Evolutionary conservation across 208 protist genomes (phyloP).

Genomic region (Acanthamoeba castellanii): DNA sequence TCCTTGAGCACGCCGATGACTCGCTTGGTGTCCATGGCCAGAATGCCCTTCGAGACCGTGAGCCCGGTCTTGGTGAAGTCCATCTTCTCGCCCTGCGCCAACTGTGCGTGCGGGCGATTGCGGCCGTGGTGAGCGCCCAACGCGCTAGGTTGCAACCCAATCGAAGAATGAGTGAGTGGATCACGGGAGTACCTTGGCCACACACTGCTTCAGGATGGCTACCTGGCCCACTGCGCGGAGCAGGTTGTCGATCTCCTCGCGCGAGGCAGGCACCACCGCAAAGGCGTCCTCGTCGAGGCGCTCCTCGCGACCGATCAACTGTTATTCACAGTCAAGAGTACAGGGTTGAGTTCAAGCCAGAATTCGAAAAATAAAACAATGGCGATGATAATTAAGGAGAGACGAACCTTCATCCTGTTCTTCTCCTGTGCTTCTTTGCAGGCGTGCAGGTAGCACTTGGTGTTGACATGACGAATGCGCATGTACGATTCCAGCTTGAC

Average conservation of each 20-base stretch:
- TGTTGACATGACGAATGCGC: slow-evolving; percentile 37
- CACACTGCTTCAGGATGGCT: slow-evolving; percentile 39
- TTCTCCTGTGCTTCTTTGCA: not conserved
- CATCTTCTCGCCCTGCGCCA: slow-evolving; percentile 57
- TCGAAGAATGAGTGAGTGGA: not conserved
- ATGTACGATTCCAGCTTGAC: slow-evolving; percentile 64
- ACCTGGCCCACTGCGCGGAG: slow-evolving; percentile 56
- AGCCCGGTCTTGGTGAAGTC: slow-evolving; percentile 61
- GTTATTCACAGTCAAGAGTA: not conserved
- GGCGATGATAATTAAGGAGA: not conserved
- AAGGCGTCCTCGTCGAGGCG: slow-evolving; percentile 66
- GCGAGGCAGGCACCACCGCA: slow-evolving; percentile 13
- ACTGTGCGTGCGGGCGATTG: not conserved
- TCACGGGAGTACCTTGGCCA: not conserved
- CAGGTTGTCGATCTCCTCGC: slow-evolving; percentile 70
- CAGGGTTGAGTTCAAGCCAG: too few relatives aligned
- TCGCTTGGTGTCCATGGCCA: slow-evolving; percentile 16
- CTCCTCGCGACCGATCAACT: slow-evolving; percentile 50
- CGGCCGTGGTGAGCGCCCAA: too few relatives aligned
- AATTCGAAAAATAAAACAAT: too few relatives aligned
- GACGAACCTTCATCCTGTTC: not conserved
- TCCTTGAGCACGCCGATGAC: slow-evolving; percentile 65
- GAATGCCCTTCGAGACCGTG: not conserved
- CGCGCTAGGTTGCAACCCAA: too few relatives aligned
- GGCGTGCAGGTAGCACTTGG: slow-evolving; percentile 64